Evolutionary conservation across 2,329 filamentous ascomycete species (phyloP).

Genomic region (Penicillium sp.): DNA sequence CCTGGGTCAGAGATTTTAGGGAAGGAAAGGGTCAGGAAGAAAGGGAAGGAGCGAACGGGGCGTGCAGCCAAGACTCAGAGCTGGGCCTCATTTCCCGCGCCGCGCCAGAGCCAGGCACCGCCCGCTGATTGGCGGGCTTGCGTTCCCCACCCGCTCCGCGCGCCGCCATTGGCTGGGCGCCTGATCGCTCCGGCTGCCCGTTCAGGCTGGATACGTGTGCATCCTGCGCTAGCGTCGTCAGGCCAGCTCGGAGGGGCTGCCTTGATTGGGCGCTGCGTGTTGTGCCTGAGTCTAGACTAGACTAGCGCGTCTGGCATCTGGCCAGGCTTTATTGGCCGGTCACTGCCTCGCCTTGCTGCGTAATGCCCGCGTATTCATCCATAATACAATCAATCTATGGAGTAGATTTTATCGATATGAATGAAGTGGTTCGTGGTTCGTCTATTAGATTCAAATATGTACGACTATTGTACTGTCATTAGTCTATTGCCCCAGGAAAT

Average conservation of each 20-base stretch:
- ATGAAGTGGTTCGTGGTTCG: too few relatives aligned
- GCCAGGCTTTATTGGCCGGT: neutral
- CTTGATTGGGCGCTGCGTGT: neutral
- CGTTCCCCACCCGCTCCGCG: neutral
- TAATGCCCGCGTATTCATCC: too few relatives aligned
- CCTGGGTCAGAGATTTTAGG: neutral
- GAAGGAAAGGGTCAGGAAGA: neutral
- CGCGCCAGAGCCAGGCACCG: constrained; percentile 9
- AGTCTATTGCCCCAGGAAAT: neutral
- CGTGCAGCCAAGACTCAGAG: neutral
- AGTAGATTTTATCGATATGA: too few relatives aligned
- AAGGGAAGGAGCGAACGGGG: neutral
- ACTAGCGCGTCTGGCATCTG: neutral
- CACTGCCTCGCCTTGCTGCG: neutral
- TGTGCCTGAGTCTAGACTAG: neutral
- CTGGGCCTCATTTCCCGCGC: constrained; percentile 4
- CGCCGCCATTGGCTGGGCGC: neutral
- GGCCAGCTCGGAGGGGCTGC: neutral
- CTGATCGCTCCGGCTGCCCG: too few relatives aligned
- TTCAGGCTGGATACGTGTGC: neutral
- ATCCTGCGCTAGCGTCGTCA: neutral
- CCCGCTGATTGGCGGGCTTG: constrained; percentile 2
- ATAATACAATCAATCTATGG: too few relatives aligned
- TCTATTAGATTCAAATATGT: too few relatives aligned
- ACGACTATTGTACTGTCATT: too few relatives aligned